Conservation (phyloP, 495 filamentous ascomycete genomes). For the Podospora fimiseda region DNA sequence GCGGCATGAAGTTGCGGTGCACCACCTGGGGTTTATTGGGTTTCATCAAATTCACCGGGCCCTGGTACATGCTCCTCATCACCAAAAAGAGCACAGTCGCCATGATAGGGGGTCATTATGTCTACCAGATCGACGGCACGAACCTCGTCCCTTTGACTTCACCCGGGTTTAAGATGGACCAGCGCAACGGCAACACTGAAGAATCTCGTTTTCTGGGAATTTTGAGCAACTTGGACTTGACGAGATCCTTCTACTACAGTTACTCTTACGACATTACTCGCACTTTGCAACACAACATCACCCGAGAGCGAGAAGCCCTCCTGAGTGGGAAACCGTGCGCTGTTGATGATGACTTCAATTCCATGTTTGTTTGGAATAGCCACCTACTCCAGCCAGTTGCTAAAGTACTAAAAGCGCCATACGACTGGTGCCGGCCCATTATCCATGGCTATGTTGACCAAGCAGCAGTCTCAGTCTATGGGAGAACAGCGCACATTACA, state of each 20-base stretch:
- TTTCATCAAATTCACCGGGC: conserved; percentile 90
- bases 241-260: conserved; percentile 92
- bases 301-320: conserved; percentile 65
- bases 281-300: conserved; percentile 89
- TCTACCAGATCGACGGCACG: conserved; percentile 94
- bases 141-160: conserved; percentile 80
- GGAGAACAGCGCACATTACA: conserved; percentile 80
- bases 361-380: conserved; percentile 98
- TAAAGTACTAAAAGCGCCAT: conserved; percentile 65
- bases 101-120: conserved; percentile 90
- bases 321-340: conserved; percentile 53
- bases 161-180: conserved; percentile 66
- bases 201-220: conserved; percentile 85
- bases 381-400: conserved; percentile 76
- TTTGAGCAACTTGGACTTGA: conserved; percentile 83
- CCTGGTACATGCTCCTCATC: conserved; percentile 96
- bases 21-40: conserved; percentile 91
- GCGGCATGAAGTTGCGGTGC: conserved; percentile 85
- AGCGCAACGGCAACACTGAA: conserved; percentile 72
- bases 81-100: conserved; percentile 94
- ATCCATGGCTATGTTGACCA: conserved; percentile 97
- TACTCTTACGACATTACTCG: conserved; percentile 95
- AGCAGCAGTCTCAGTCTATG: conserved; percentile 74
- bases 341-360: conserved; percentile 64
- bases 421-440: conserved; percentile 93